These are phyloP conservation scores for Euclidium syriacum DNA, from an alignment of 345 rosid species.

Conservation along the genomic window DNA sequence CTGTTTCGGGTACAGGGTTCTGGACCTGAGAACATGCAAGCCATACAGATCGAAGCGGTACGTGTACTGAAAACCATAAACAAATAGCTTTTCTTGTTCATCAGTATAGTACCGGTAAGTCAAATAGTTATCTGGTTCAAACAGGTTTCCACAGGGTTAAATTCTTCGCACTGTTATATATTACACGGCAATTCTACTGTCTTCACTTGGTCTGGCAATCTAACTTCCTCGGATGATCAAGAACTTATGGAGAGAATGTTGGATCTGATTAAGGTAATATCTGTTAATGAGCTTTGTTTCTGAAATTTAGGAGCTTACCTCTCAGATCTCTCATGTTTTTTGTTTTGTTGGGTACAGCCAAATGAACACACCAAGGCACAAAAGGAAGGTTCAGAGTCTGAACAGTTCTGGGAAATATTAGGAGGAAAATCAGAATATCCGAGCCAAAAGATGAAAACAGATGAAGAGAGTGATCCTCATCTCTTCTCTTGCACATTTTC, in stretches of 20 bases:
- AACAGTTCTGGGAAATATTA: constrained; percentile 83
- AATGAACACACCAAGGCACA: constrained; percentile 71
- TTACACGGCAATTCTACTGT: constrained; percentile 71
- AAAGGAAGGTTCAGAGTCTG: constrained; percentile 93
- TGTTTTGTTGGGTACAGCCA: constrained; percentile 66
- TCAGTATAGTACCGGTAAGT: not conserved
- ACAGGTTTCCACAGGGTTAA: constrained; percentile 84
- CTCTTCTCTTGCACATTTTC: constrained; percentile 78
- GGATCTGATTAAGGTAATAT: constrained; percentile 92
- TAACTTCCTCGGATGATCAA: constrained; percentile 66
- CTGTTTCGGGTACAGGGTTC: constrained; percentile 88
- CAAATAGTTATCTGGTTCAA: constrained; percentile 2
- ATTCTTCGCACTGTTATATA: constrained; percentile 91
- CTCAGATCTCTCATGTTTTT: not conserved
- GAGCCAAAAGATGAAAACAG: constrained; percentile 61
- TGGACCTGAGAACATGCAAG: constrained; percentile 99
- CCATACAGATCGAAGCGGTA: constrained; percentile 95
- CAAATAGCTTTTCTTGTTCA: not conserved
- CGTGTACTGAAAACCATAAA: constrained; percentile 3
- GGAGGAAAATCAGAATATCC: constrained; percentile 87
- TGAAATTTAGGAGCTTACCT: not conserved
- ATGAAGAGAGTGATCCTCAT: constrained; percentile 88
- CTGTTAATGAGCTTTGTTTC: not conserved
- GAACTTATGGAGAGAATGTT: constrained; percentile 91
- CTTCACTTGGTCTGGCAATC: constrained; percentile 90